These are phyloP conservation scores for Sporisorium sorghi DNA, from an alignment of 1,284 basidiomycete genomes.

Conservation along the genomic window DNA sequence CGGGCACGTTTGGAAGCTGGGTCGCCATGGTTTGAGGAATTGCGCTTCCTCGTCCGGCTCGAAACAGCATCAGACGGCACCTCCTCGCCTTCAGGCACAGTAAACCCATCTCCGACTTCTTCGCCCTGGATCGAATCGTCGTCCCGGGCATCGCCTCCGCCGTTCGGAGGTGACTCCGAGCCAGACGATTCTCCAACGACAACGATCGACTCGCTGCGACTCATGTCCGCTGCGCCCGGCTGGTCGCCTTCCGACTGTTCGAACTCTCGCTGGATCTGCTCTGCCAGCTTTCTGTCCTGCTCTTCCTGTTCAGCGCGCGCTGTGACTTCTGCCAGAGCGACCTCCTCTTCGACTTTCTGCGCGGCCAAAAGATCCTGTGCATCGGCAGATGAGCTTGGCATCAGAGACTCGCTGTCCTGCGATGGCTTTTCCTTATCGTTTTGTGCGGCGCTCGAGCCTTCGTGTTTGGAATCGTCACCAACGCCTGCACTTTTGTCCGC, in stretches of 20 bases:
- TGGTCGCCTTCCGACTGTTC: slow-evolving; percentile 7
- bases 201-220: slow-evolving; percentile 36
- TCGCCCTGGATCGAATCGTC: slow-evolving; percentile 19
- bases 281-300: slow-evolving; percentile 33
- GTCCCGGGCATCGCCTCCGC: neutral
- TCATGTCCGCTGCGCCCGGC: slow-evolving; percentile 14
- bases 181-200: slow-evolving; percentile 15
- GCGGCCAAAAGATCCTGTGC: slow-evolving; percentile 25
- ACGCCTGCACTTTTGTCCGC: neutral
- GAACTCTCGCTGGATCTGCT: slow-evolving; percentile 38
- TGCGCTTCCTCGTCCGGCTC: slow-evolving; percentile 9
- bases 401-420: slow-evolving; percentile 15
- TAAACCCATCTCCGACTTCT: slow-evolving; percentile 45
- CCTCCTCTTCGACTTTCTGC: slow-evolving; percentile 29
- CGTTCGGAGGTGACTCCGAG: slow-evolving; percentile 8
- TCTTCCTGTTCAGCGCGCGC: slow-evolving; percentile 35
- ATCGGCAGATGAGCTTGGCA: slow-evolving; percentile 27
- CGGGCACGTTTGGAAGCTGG: slow-evolving; percentile 5
- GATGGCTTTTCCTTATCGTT: slow-evolving; percentile 13
- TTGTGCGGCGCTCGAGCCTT: neutral
- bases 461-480: neutral
- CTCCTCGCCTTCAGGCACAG: slow-evolving; percentile 28
- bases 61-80: neutral
- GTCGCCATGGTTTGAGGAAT: neutral
- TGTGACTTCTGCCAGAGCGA: slow-evolving; percentile 12